Evolutionary conservation across 345 rosid species (phyloP).

Genomic region (Bruguiera gymnorhiza): DNA sequence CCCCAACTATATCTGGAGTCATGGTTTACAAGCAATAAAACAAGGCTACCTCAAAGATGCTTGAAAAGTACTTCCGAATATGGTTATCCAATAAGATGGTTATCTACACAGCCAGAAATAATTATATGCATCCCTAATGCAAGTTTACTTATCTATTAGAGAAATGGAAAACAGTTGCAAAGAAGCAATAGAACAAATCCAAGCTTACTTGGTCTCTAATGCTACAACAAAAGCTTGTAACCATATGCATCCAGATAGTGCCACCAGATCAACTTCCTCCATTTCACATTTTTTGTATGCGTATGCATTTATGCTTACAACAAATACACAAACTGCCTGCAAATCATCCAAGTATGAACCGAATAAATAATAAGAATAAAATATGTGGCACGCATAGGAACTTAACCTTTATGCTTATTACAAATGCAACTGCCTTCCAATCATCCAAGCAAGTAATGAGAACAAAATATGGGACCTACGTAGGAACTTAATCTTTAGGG

Average conservation of each 20-base stretch:
- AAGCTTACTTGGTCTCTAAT: slow-evolving; percentile 82
- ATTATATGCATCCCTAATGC: slow-evolving; percentile 85
- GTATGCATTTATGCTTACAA: slow-evolving; percentile 72
- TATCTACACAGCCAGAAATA: slow-evolving; percentile 81
- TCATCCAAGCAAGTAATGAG: no score
- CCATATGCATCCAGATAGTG: slow-evolving; percentile 96
- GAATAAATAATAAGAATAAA: no score
- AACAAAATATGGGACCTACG: no score
- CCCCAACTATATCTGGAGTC: neutral
- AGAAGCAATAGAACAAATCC: neutral
- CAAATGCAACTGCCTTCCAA: no score
- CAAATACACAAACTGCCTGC: slow-evolving; percentile 89
- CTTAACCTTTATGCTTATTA: no score
- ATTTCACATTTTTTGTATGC: slow-evolving; percentile 88
- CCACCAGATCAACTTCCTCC: slow-evolving; percentile 94
- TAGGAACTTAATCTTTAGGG: no score
- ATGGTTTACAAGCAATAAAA: neutral
- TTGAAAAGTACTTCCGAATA: slow-evolving; percentile 52
- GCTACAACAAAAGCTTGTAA: slow-evolving; percentile 91
- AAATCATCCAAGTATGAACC: slow-evolving; percentile 21
- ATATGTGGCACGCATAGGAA: no score
- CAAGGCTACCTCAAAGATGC: neutral
- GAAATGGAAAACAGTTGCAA: neutral
- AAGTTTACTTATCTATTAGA: no score
- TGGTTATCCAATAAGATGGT: slow-evolving; percentile 83